A percentile compares a stretch with the other conserved stretches of the same genome.
Evolutionary conservation across 2,329 filamentous ascomycete species (phyloP).

Genomic region (Neonectria neomacrospora): DNA sequence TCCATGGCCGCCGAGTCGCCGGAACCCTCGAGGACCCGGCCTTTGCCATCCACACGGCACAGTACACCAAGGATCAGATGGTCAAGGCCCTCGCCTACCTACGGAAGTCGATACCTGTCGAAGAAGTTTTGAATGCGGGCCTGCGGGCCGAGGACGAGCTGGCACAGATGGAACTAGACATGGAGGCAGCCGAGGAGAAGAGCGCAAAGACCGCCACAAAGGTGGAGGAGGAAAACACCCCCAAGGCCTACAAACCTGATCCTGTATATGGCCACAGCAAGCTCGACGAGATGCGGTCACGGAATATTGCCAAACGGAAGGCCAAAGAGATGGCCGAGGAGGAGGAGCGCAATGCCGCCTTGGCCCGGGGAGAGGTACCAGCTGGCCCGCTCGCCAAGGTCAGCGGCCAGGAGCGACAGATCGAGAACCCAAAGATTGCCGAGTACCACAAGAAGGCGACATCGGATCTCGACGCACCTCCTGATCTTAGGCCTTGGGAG

Average conservation of each 20-base stretch:
- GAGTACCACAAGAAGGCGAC: constrained; percentile 59
- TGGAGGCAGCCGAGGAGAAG: constrained; percentile 40
- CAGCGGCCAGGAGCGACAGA: constrained; percentile 51
- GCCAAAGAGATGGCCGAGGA: constrained; percentile 58
- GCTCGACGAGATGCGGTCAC: constrained; percentile 67
- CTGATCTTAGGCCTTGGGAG: constrained; percentile 61
- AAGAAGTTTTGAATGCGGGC: constrained; percentile 70
- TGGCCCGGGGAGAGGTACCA: constrained; percentile 53
- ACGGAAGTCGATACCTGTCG: constrained; percentile 63
- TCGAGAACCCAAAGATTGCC: constrained; percentile 52
- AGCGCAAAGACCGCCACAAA: constrained; percentile 32
- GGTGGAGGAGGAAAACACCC: constrained; percentile 35
- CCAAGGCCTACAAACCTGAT: constrained; percentile 49
- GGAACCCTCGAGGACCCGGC: constrained; percentile 71
- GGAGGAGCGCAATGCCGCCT: constrained; percentile 53
- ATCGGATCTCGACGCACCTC: constrained; percentile 62
- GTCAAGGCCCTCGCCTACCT: constrained; percentile 65
- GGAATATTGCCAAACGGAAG: constrained; percentile 61
- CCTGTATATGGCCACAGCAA: constrained; percentile 68
- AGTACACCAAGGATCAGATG: constrained; percentile 56
- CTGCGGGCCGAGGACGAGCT: constrained; percentile 72
- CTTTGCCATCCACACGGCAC: constrained; percentile 59
- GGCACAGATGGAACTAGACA: constrained; percentile 59
- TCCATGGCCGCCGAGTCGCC: constrained; percentile 72
- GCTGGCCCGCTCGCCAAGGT: constrained; percentile 57